Evolutionary conservation across 106 monocot species (phyloP).

Genomic region (Xerophyta viscosa): DNA sequence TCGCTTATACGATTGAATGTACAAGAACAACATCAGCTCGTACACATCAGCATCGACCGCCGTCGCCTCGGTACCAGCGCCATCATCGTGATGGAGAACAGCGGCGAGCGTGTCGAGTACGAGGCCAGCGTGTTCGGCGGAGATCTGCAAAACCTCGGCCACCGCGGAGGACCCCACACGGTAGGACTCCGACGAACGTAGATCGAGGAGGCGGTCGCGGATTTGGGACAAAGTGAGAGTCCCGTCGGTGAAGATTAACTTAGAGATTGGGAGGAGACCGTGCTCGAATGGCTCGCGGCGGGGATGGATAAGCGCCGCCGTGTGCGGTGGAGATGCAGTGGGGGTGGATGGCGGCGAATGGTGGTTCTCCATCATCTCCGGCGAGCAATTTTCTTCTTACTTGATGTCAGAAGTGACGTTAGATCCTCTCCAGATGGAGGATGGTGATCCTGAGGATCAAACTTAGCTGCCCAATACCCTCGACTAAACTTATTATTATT

Average conservation of each 20-base stretch:
- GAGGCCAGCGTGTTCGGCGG: slow-evolving; percentile 43
- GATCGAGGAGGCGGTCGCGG: background rate
- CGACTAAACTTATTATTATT: too few species aligned
- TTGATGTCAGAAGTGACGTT: too few species aligned
- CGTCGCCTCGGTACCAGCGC: slow-evolving; percentile 42
- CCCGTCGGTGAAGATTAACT: slow-evolving; percentile 76
- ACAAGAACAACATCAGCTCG: slow-evolving; percentile 73
- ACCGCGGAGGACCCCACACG: too few species aligned
- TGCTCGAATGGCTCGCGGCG: slow-evolving; percentile 88
- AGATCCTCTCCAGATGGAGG: too few species aligned
- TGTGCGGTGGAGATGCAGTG: background rate
- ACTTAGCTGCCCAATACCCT: too few species aligned
- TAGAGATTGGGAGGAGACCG: slow-evolving; percentile 93
- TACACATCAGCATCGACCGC: slow-evolving; percentile 33
- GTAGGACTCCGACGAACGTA: too few species aligned
- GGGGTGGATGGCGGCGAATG: too few species aligned
- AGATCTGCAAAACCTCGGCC: slow-evolving; percentile 66
- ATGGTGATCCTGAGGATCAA: too few species aligned
- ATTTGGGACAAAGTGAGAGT: slow-evolving; percentile 29
- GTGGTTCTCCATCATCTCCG: too few species aligned
- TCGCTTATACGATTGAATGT: slow-evolving; percentile 75
- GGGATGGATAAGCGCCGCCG: slow-evolving; percentile 37
- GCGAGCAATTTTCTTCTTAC: too few species aligned
- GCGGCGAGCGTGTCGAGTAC: slow-evolving; percentile 53
- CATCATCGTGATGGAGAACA: slow-evolving; percentile 12